A percentile compares a stretch with the other conserved stretches of the same genome.
Evolutionary conservation across 2,329 filamentous ascomycete genomes (phyloP).

Genomic region (Botrytis elliptica): DNA sequence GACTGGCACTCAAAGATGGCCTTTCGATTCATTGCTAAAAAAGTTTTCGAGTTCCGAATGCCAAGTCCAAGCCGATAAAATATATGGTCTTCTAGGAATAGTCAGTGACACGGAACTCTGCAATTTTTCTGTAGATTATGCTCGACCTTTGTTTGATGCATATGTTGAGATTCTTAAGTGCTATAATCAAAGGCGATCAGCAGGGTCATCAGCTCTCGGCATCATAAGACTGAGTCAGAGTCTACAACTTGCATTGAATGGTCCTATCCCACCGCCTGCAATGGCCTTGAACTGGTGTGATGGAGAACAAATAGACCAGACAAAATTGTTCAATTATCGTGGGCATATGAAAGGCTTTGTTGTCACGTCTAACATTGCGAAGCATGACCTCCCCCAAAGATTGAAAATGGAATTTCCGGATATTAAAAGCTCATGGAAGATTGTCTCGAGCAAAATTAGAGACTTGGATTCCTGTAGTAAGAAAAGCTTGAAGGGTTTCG

Average conservation of each 20-base stretch:
- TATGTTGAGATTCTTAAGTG: neutral
- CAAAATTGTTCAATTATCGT: neutral
- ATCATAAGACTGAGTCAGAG: neutral
- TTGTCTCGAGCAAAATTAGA: neutral
- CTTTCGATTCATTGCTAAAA: neutral
- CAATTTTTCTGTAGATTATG: neutral
- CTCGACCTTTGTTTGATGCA: neutral
- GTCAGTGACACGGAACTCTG: neutral
- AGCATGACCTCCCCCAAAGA: neutral
- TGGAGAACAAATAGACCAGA: neutral
- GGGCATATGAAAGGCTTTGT: neutral
- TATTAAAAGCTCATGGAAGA: neutral
- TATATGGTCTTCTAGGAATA: neutral
- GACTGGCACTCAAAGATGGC: neutral
- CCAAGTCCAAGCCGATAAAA: neutral
- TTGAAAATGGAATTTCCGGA: neutral
- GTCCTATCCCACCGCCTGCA: neutral
- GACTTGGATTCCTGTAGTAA: neutral
- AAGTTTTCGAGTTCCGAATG: neutral
- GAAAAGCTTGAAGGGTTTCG: neutral
- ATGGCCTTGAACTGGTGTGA: neutral
- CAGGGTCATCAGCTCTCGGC: neutral
- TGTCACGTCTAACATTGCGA: neutral
- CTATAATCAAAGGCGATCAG: neutral
- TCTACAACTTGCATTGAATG: neutral